Conservation (phyloP, 345 rosid species). For the Gossypium mustelinum region DNA sequence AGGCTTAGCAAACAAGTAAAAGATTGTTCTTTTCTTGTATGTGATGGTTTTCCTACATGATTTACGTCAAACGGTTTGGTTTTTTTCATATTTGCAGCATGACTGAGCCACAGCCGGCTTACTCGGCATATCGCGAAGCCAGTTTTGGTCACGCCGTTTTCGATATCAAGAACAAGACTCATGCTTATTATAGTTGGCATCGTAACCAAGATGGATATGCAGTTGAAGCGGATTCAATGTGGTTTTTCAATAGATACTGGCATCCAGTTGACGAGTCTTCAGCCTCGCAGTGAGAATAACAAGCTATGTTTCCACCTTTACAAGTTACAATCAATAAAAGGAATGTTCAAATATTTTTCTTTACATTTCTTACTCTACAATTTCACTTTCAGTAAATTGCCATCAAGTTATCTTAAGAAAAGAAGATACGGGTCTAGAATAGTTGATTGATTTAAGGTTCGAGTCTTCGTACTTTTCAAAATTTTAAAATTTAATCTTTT, state of each 20-base stretch:
- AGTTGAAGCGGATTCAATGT: conserved; percentile 73
- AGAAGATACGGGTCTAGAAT: no score
- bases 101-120: conserved; percentile 83
- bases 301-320: background rate
- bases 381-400: background rate
- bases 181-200: conserved; percentile 78
- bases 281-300: background rate
- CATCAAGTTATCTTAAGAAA: no score
- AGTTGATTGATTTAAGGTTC: no score
- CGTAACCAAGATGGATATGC: conserved; percentile 80
- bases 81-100: conserved; percentile 43
- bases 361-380: background rate
- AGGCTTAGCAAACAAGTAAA: conserved; percentile 77
- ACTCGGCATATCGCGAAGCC: conserved; percentile 88
- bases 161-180: conserved; percentile 76
- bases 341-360: background rate
- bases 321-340: background rate
- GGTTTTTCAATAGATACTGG: conserved; percentile 80
- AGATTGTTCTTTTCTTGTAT: conserved; percentile 4
- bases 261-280: conserved; percentile 54
- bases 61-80: background rate
- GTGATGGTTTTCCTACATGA: background rate
- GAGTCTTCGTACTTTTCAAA: no score
- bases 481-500: no score
- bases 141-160: conserved; percentile 90